Evolutionary conservation across 768 basidiomycete genomes (phyloP), one percentile per base, ranked within the genome.

Genomic region (Lentinus brumalis): DNA sequence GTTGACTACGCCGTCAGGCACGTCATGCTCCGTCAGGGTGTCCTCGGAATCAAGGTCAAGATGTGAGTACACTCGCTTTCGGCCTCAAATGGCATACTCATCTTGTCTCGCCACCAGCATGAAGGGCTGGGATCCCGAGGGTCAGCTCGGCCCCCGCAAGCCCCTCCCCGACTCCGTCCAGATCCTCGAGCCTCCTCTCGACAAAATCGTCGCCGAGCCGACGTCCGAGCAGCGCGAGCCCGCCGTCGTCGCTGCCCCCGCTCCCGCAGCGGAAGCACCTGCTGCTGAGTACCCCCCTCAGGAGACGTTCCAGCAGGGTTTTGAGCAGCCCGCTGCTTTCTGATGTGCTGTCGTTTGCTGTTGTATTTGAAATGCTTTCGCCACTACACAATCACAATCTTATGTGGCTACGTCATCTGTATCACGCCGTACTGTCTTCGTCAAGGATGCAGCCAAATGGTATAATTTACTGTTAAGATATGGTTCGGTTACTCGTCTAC

Each of bases 21-120:
- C 82, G 97, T 98, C 70, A 86, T 98, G 70, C 87, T 99, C 66
- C 90, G 92, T 70, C 97, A 99, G 77, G 97, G 97, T 87, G 97
- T 99, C 53, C 86, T 99, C 64, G 97, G 97, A 73, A 98, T 99
- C 86, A 99, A 99, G 79, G 97, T 99, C 73, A 99, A 98, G 82
- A 99, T 98, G 95, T 96, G 72, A 64, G 86, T 74, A 9, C 18
- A 38, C 52, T 18, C 11, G 52, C 26, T 35, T 39, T 2, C 21
- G 8, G 7, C 12, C 21, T n/a, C 6, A 14, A 21, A 4, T 32
- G 8, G 6, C 42, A 18, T 30, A 49, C 53, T 31, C 4, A 49
- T 31, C 62, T 75, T 47, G 70, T 26, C 12, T 59, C 53, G 35
- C 44, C 29, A 64, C 49, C 69, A 96, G 95, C 78, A 99, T 99